Conservation (phyloP, 1,139 yeast species). For the Sugiyamaella pinicola region DNA sequence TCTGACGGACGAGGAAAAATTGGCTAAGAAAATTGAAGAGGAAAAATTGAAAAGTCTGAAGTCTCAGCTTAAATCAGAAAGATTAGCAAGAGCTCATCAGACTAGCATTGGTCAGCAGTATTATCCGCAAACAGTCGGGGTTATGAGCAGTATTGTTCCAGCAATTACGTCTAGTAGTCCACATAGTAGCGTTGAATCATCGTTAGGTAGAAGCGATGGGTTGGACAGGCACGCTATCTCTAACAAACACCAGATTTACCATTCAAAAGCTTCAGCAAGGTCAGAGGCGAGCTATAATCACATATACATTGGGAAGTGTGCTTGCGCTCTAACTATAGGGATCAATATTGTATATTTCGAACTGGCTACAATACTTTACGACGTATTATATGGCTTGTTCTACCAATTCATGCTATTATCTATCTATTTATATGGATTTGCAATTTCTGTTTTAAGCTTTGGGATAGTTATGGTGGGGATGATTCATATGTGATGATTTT, state of each 20-base stretch:
- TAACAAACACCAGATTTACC: neutral
- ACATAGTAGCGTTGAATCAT: neutral
- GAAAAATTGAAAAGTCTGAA: conserved; percentile 22
- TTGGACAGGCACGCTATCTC: neutral
- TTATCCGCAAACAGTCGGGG: neutral
- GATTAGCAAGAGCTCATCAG: conserved; percentile 19
- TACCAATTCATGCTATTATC: neutral
- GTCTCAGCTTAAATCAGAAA: conserved; percentile 23
- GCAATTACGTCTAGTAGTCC: neutral
- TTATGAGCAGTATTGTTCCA: conserved; percentile 9
- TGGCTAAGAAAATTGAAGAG: conserved; percentile 10
- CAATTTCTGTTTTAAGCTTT: neutral
- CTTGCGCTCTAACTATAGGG: neutral
- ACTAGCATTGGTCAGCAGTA: conserved; percentile 13
- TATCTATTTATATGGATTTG: neutral
- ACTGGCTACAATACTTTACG: neutral
- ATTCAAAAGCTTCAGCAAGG: neutral
- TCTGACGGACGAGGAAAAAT: conserved; percentile 10
- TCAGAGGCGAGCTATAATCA: neutral
- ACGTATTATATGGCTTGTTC: neutral
- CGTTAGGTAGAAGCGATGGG: neutral
- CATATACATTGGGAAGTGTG: conserved; percentile 3
- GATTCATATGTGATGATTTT: neutral
- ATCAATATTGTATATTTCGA: neutral
- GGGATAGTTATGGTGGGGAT: neutral